These are phyloP conservation scores for Stagonosporopsis cucurbitacearum DNA, from an alignment of 2,329 filamentous ascomycete species.

Conservation along the genomic window DNA sequence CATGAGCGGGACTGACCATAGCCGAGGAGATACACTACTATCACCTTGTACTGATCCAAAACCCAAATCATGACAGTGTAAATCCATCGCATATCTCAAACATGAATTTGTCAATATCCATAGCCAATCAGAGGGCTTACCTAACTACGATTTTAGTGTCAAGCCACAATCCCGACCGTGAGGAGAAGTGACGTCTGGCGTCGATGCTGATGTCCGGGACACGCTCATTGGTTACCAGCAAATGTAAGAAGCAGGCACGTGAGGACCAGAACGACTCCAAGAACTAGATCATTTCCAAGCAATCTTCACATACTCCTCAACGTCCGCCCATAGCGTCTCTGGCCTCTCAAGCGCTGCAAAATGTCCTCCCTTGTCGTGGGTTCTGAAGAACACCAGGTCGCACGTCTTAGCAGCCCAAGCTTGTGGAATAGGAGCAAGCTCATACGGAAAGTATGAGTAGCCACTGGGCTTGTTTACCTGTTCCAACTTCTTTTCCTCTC, in stretches of 20 bases:
- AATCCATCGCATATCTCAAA: neutral
- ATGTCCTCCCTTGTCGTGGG: conserved; percentile 51
- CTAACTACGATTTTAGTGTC: neutral
- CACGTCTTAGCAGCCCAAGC: conserved; percentile 51
- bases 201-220: neutral
- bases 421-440: conserved; percentile 50
- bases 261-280: too few species aligned
- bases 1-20: neutral
- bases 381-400: conserved; percentile 45
- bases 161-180: neutral
- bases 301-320: conserved; percentile 52
- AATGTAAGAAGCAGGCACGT: too few species aligned
- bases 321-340: conserved; percentile 50
- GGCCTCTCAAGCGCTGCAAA: conserved; percentile 59
- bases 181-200: neutral
- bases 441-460: conserved; percentile 54
- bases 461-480: conserved; percentile 52
- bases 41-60: neutral
- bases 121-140: neutral
- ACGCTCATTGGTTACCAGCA: conserved; percentile 2
- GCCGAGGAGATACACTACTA: neutral
- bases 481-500: conserved; percentile 37
- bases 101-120: conserved; percentile 10
- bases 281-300: conserved; percentile 35
- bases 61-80: neutral